A percentile compares a stretch with the other conserved stretches of the same genome.
These are phyloP conservation scores for Trichoderma reesei DNA, from an alignment of 495 filamentous ascomycete species.

Conservation along the genomic window DNA sequence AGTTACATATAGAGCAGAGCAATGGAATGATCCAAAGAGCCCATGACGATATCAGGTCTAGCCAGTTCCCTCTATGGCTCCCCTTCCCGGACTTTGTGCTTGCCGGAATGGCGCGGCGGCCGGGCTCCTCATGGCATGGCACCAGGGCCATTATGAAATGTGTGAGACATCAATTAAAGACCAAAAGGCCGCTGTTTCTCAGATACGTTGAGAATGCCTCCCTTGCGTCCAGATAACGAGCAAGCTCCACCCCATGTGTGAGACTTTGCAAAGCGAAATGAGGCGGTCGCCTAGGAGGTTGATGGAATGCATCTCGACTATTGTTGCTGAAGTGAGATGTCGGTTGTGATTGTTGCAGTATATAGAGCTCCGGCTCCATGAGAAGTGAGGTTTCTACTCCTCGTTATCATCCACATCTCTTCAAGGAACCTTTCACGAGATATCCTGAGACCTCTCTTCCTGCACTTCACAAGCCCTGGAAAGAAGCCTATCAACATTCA, in stretches of 20 bases:
- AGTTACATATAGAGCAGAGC: neutral
- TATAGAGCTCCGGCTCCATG: neutral
- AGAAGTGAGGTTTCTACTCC: neutral
- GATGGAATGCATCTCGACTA: neutral
- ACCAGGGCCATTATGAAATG: neutral
- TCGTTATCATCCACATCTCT: too few relatives aligned
- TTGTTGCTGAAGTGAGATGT: neutral
- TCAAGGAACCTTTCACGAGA: too few relatives aligned
- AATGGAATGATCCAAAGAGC: too few relatives aligned
- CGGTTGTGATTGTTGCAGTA: neutral
- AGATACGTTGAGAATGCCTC: neutral
- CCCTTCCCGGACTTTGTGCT: neutral
- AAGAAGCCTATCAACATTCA: too few relatives aligned
- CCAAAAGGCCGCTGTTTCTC: neutral
- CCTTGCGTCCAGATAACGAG: neutral
- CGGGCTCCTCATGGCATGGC: neutral
- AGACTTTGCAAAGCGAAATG: constrained; percentile 4
- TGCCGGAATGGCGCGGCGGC: neutral
- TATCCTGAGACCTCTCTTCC: too few relatives aligned
- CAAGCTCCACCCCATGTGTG: neutral
- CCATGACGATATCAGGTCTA: too few relatives aligned
- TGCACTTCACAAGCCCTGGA: too few relatives aligned
- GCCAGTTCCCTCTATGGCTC: too few relatives aligned
- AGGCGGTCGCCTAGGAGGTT: neutral
- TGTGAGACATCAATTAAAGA: constrained; percentile 5